phyloP scores from a whole-genome alignment of 345 rosid species.

The Brassica napus region Da-Ae NC_063437.1:349501-350000 shows the following conservation, averaged over 20 bases:
- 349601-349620: constrained; percentile 7
- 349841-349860: too few relatives aligned
- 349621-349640: not conserved
- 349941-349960: too few relatives aligned
- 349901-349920: too few relatives aligned
- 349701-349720: not conserved
- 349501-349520: not conserved
- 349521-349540: not conserved
- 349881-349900: too few relatives aligned
- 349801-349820: not conserved
- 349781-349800: not conserved
- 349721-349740: constrained; percentile 2
- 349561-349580: constrained; percentile 4
- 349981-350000: too few relatives aligned
- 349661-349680: not conserved
- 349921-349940: too few relatives aligned
- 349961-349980: too few relatives aligned
- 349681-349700: not conserved
- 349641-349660: not conserved
- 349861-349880: too few relatives aligned
- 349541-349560: not conserved
- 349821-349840: not conserved
- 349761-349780: not conserved
- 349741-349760: constrained; percentile 2
- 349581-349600: constrained; percentile 2